Evolutionary conservation across 1,284 basidiomycete species (phyloP).

Genomic region (Meripilus lineatus): DNA sequence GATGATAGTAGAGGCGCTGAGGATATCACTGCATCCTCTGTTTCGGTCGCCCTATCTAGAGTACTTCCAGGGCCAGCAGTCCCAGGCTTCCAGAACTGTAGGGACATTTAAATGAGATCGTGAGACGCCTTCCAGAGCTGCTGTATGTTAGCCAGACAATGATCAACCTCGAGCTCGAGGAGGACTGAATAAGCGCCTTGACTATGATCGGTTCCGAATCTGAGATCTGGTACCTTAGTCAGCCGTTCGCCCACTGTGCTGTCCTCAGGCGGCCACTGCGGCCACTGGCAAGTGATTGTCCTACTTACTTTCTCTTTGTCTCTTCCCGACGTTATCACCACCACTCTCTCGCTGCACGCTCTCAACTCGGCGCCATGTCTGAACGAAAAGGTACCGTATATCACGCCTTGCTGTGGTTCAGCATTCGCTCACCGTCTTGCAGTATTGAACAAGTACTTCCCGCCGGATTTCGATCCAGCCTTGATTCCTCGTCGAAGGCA

Average conservation of each 20-base stretch:
- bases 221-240: too few species aligned
- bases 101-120: slow-evolving; percentile 19
- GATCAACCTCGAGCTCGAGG: too few species aligned
- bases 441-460: slow-evolving; percentile 91
- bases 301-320: neutral
- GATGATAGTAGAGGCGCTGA: slow-evolving; percentile 58
- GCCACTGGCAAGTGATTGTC: too few species aligned
- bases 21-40: slow-evolving; percentile 64
- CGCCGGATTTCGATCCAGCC: slow-evolving; percentile 96
- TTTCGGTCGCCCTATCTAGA: slow-evolving; percentile 78
- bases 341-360: neutral
- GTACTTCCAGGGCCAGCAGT: slow-evolving; percentile 82
- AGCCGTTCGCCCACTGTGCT: too few species aligned
- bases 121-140: too few species aligned
- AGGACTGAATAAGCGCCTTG: too few species aligned
- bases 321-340: neutral
- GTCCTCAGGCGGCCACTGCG: too few species aligned
- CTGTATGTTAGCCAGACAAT: too few species aligned
- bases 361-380: slow-evolving; percentile 54
- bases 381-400: slow-evolving; percentile 85
- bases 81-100: slow-evolving; percentile 81
- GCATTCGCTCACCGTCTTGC: too few species aligned
- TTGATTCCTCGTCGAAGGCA: slow-evolving; percentile 89
- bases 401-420: too few species aligned
- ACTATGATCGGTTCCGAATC: too few species aligned